Evolutionary conservation across 768 basidiomycete genomes (phyloP).

Genomic region (Multifurca ochricompacta): DNA sequence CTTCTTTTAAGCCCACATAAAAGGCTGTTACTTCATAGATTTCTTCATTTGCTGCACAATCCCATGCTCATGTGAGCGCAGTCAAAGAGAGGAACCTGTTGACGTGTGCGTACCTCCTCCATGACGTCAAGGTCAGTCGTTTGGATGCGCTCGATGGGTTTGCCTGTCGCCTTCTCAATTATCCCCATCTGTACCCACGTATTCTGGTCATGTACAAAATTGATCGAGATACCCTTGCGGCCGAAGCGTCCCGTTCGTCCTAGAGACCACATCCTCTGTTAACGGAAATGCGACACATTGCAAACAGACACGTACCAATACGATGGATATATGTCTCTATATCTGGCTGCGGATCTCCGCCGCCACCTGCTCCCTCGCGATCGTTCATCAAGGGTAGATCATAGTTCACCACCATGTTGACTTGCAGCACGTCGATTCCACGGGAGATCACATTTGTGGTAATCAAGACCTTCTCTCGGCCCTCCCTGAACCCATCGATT

Average conservation of each 20-base stretch:
- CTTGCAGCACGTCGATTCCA: constrained; percentile 97
- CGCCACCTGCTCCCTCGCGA: constrained; percentile 36
- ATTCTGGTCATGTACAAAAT: constrained; percentile 88
- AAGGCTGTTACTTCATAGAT: constrained; percentile 48
- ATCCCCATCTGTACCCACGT: constrained; percentile 87
- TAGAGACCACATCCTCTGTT: constrained; percentile 27
- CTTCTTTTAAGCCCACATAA: too few relatives aligned
- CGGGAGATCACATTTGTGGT: constrained; percentile 98
- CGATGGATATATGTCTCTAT: constrained; percentile 97
- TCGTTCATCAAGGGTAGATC: constrained; percentile 85
- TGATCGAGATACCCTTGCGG: constrained; percentile 92
- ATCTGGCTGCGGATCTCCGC: constrained; percentile 62
- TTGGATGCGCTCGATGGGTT: constrained; percentile 76
- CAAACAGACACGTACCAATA: constrained; percentile 56
- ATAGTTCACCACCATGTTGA: constrained; percentile 99
- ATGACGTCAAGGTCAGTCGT: constrained; percentile 89
- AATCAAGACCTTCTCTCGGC: constrained; percentile 93
- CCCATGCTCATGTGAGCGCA: not conserved
- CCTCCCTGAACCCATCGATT: constrained; percentile 93
- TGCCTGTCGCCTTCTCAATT: constrained; percentile 74
- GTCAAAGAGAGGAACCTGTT: not conserved
- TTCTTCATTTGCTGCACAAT: constrained; percentile 71
- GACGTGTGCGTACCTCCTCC: constrained; percentile 60
- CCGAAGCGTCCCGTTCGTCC: constrained; percentile 98
- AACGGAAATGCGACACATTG: not conserved